Evolutionary conservation across 2,329 filamentous ascomycete species (phyloP), one percentile per base, ranked within the genome.

Genomic region (Penicillium sp.): DNA sequence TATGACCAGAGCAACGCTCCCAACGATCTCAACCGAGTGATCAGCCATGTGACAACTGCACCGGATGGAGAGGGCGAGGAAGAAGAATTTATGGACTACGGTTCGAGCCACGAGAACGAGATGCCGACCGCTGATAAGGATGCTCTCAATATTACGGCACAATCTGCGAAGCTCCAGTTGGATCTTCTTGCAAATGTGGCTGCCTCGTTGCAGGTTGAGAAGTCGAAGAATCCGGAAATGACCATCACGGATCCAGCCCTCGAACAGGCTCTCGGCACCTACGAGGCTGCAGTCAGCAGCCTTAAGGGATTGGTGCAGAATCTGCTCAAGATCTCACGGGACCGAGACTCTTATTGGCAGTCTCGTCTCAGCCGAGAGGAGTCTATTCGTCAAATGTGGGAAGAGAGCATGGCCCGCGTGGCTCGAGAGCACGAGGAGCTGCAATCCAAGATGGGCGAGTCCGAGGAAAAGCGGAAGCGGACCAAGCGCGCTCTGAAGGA

Each of bases 401-500:
- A 99, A 74, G 94, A 99, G 67, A 97, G 92, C 74, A 97, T 99
- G 94, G 91, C 94, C 9, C 87, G 92, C 65, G 89, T 99, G n/a
- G 94, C 92, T 16, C 86, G 85, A 52, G 94, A 99, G 71, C 94
- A 99, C 65, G 94, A 97, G 73, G 84, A 91, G 47, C 81, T 99
- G 1, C 91, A 97, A 70, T 90, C 85, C 34, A 88, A 87, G 54
- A 89, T 97, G 57, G 91, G 90, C 41, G 90, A 96, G 73, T 90
- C 91, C 1, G 93, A 97, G 71, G 84, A 89, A 68, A 97, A 96
- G 79, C 84, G 91, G 53, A 92, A 89, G 70, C 83, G 89, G 59
- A 94, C 94, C 3, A 97, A 96, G 78, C 86, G 88, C 59, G 92
- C 91, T 2, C 81, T 99, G 23, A 89, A 89, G 56, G 92, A 97